A percentile compares a stretch with the other conserved stretches of the same genome.
Evolutionary conservation across 768 basidiomycete genomes (phyloP).

Genomic region (Fibroporia radiculosa): DNA sequence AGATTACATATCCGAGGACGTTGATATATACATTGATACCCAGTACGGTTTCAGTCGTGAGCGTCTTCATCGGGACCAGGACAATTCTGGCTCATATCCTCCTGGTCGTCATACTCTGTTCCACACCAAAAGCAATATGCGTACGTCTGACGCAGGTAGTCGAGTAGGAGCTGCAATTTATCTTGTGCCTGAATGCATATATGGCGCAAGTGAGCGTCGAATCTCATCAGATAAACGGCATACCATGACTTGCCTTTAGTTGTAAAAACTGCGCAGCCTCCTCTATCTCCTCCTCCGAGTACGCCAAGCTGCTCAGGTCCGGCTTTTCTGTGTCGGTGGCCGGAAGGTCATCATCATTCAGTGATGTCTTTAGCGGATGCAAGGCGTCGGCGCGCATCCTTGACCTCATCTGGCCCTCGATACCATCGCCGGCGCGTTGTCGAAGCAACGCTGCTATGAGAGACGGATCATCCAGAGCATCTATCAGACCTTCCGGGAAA

Average conservation of each 20-base stretch:
- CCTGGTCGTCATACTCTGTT: slow-evolving; percentile 53
- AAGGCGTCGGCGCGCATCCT: slow-evolving; percentile 76
- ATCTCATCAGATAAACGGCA: background rate
- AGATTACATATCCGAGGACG: background rate
- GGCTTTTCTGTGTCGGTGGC: slow-evolving; percentile 15
- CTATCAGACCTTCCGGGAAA: slow-evolving; percentile 59
- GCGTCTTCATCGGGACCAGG: slow-evolving; percentile 72
- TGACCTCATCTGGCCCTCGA: slow-evolving; percentile 47
- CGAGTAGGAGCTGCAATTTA: slow-evolving; percentile 57
- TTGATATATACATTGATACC: background rate
- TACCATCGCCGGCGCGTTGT: slow-evolving; percentile 17
- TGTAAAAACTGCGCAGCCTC: slow-evolving; percentile 63
- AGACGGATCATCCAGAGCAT: slow-evolving; percentile 42
- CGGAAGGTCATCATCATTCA: slow-evolving; percentile 27
- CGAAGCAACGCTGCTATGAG: slow-evolving; percentile 18
- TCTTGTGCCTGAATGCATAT: slow-evolving; percentile 49
- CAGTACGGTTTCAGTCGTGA: slow-evolving; percentile 49
- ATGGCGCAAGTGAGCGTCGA: background rate
- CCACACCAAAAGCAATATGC: slow-evolving; percentile 90
- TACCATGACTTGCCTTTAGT: slow-evolving; percentile 40
- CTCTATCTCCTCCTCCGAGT: slow-evolving; percentile 49
- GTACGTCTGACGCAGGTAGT: slow-evolving; percentile 67
- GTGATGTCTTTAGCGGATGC: slow-evolving; percentile 31
- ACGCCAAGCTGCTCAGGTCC: slow-evolving; percentile 26
- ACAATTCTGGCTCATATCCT: slow-evolving; percentile 58